Base-by-base conservation (phyloP, 2,329 filamentous ascomycete species). In the Amesomyces nigricolor region DNA sequence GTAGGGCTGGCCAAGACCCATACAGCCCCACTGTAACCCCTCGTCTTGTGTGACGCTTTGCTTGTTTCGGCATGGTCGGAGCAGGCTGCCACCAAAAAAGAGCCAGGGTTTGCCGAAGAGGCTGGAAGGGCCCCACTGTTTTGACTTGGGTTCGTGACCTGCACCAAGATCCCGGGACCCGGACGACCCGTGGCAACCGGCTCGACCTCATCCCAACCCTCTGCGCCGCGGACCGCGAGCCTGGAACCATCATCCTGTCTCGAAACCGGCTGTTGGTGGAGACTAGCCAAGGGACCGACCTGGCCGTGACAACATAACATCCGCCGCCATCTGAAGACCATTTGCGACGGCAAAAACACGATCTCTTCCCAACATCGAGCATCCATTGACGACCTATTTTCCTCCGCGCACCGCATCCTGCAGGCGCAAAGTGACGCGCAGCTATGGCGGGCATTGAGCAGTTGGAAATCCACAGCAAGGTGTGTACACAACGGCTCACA, bases 401-500 rank as follows among this genome's bases (percentile, higher is more conserved):
- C 17, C 19, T 47, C 13, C 29, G 19, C 35, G 46, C 44, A 32
- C 32, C 35, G 30, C 14, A 44, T 38, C 19, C 17, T 44, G 29
- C 53, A 39, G 53, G 38, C 40, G 47, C 53, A 50, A 43, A 11
- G 16, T 8, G 17, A 50, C 8, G 39, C 38, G 39, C 58, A 56
- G 11, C 17, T 58, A 96, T 96, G 91, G 91, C 89, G 58, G 90
- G 89, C 68, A 95, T 97, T 78, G 94, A 99, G 77, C 89, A 95
- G 75, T 80, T 99, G 64, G 90, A 97, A 73, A 89, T 99, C 64
- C 92, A 96, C 73, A 96, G 91, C 83, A 96, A 95, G 85, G 92
- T 94, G 80, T 64, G 77, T 67, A 54, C 8, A 9, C 17, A 35
- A 26, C 14, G 17, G 30, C 22, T 29, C 26, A 30, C 46, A 4